Evolutionary conservation across 805 yeast genomes (phyloP).

Genomic region (Kazachstania martiniae): DNA sequence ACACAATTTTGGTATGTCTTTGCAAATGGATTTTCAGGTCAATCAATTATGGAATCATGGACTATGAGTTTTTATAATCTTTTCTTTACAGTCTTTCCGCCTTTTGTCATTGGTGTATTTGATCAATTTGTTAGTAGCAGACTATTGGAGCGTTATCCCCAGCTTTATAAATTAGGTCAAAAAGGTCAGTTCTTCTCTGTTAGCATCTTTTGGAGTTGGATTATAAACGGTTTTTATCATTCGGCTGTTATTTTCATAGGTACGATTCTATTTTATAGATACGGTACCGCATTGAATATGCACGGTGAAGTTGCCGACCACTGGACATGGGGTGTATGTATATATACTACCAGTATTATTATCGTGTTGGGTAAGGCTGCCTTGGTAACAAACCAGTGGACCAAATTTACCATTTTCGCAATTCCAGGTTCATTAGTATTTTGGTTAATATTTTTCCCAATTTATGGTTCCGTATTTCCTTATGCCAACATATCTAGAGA

Average conservation of each 20-base stretch:
- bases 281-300: constrained; percentile 48
- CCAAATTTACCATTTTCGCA: constrained; percentile 81
- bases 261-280: constrained; percentile 52
- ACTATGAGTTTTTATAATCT: constrained; percentile 93
- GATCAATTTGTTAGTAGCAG: constrained; percentile 93
- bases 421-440: constrained; percentile 86
- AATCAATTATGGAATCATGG: constrained; percentile 95
- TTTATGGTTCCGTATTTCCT: constrained; percentile 81
- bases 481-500: constrained; percentile 70
- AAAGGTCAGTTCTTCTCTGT: constrained; percentile 82
- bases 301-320: constrained; percentile 70
- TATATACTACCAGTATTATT: constrained; percentile 76
- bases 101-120: constrained; percentile 90
- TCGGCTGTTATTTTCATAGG: constrained; percentile 76
- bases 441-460: constrained; percentile 82
- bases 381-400: constrained; percentile 84
- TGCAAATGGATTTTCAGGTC: constrained; percentile 86
- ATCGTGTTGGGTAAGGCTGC: constrained; percentile 95
- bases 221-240: constrained; percentile 88
- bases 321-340: constrained; percentile 92
- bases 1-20: constrained; percentile 98
- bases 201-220: constrained; percentile 94
- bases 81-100: constrained; percentile 88
- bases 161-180: constrained; percentile 84
- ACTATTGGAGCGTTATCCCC: constrained; percentile 84